These are phyloP conservation scores for Scleroderma citrinum DNA, from an alignment of 768 basidiomycete genomes.

Conservation along the genomic window DNA sequence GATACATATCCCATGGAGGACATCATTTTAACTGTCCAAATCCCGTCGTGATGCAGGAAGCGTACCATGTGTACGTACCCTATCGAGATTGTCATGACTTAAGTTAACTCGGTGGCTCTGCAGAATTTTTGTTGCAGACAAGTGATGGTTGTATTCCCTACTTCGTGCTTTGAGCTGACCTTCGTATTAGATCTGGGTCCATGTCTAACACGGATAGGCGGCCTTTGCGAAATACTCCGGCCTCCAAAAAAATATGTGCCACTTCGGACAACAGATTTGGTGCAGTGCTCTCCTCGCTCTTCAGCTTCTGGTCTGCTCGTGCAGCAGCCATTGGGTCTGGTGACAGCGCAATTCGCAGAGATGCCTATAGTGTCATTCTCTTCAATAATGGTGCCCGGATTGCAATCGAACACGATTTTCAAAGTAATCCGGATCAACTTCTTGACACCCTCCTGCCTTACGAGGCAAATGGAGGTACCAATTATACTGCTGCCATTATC, in stretches of 20 bases:
- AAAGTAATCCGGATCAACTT: constrained; percentile 35
- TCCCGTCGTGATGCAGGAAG: constrained; percentile 40
- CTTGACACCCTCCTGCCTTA: constrained; percentile 30
- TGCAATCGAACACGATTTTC: constrained; percentile 36
- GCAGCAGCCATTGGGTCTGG: constrained; percentile 33
- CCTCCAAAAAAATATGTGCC: constrained; percentile 25
- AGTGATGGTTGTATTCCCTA: constrained; percentile 20
- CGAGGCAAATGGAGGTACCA: constrained; percentile 31
- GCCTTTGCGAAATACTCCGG: constrained; percentile 37
- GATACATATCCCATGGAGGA: constrained; percentile 50
- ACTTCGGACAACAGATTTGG: constrained; percentile 42
- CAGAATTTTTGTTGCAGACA: constrained; percentile 53
- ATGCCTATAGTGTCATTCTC: constrained; percentile 43
- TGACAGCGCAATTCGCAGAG: constrained; percentile 7
- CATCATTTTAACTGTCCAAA: constrained; percentile 50
- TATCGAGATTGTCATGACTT: not conserved
- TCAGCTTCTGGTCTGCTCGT: constrained; percentile 47
- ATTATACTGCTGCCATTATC: constrained; percentile 34
- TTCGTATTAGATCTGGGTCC: constrained; percentile 36
- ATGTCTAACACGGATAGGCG: constrained; percentile 34
- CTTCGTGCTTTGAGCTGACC: constrained; percentile 31
- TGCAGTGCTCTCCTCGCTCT: constrained; percentile 45
- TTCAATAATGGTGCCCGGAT: constrained; percentile 27
- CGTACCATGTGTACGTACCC: constrained; percentile 52
- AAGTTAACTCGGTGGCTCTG: not conserved